Percentiles rank a stretch among this genome's conserved stretches.
Evolutionary conservation across 2,329 filamentous ascomycete species (phyloP).

Genomic region (Myriangium duriaei): DNA sequence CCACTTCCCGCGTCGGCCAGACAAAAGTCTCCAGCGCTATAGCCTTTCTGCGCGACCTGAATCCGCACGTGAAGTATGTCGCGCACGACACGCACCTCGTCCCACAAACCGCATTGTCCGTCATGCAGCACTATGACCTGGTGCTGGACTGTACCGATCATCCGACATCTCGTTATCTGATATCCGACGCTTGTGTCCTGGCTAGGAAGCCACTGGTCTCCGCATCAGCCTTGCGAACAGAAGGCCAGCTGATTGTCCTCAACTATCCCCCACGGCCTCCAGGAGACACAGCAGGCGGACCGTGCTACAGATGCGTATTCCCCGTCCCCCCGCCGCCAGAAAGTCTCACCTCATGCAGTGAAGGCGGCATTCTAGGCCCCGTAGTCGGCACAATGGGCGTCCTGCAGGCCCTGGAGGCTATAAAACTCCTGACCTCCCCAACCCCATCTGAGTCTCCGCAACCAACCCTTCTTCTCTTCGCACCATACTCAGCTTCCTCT

Average conservation of each 20-base stretch:
- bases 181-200: conserved; percentile 80
- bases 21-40: conserved; percentile 65
- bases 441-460: conserved; percentile 13
- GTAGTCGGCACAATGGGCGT: conserved; percentile 91
- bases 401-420: conserved; percentile 75
- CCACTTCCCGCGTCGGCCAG: conserved; percentile 55
- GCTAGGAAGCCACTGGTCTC: conserved; percentile 70
- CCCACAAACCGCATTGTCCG: conserved; percentile 51
- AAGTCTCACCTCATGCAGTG: conserved; percentile 74
- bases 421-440: conserved; percentile 55
- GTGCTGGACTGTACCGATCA: conserved; percentile 94
- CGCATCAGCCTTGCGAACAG: conserved; percentile 75
- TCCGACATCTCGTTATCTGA: conserved; percentile 79
- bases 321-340: conserved; percentile 74
- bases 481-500: conserved; percentile 34
- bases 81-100: conserved; percentile 53
- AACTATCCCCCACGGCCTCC: conserved; percentile 61
- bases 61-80: conserved; percentile 55
- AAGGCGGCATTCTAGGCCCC: conserved; percentile 83
- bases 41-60: conserved; percentile 41
- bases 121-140: conserved; percentile 62
- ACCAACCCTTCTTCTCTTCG: conserved; percentile 41
- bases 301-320: conserved; percentile 91
- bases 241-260: conserved; percentile 80
- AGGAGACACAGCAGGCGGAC: conserved; percentile 50